Evolutionary conservation across 345 rosid genomes (phyloP), one percentile per base, ranked within the genome.

Genomic region (Eutrema heterophyllum): DNA sequence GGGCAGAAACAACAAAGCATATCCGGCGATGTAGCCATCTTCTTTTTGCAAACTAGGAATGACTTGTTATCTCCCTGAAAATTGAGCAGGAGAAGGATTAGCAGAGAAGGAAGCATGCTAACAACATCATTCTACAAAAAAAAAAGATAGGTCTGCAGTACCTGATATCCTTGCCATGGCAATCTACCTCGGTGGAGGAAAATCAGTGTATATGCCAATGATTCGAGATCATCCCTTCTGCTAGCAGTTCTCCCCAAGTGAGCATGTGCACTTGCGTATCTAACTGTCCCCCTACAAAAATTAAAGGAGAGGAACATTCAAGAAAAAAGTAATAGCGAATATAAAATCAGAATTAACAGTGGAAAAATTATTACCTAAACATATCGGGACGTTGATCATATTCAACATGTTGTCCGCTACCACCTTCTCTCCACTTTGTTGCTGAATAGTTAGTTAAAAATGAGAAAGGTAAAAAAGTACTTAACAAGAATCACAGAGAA

Each of bases 111-210:
- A 50, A 71, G 4, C 7, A 58, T 24, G 55, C 38, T 57, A 56
- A 40, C 24, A 43, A 72, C 24, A 51, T 69, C 41, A 59, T 15
- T 39, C 45, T 51, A 62, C 24, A 58, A 32, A 72, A 50, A 7
- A 51, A 45, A 53, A 64, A 45, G 29, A 39, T 56, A 68, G 48
- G 62, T 52, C 68, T 59, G 43, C 32, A 53, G 15, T 77, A 90
- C 99, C 97, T 92, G 96, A 85, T 88, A 95, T 46, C 99, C 99
- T 80, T 95, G 99, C 99, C 99, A 95, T 9, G 99, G 99, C 77
- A 95, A 86, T 71, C 99, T 89, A 56, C 98, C 99, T 48, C 89
- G 86, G 71, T 88, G 96, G 52, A 95, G 91, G 68, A 95, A 95
- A 73, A 95, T 87, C 41, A 95, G 88, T 2, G 98, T 95, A 70